phyloP scores from a whole-genome alignment of 176 grass and related monocot genomes.

The Bromus sterilis region DNA sequence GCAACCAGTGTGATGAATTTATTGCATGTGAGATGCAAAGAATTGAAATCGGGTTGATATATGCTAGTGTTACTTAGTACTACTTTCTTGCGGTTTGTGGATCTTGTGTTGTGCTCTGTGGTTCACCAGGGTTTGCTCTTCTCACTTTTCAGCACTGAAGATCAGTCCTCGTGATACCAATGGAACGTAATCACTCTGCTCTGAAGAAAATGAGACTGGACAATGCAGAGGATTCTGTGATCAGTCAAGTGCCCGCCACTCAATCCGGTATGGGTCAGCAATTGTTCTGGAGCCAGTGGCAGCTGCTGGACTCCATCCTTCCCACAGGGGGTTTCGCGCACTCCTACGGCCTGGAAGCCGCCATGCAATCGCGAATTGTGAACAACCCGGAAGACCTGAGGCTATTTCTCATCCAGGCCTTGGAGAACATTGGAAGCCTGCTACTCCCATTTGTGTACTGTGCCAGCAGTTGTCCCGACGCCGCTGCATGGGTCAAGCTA shows the following conservation, averaged over 20 bases:
- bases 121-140: not conserved
- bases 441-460: conserved; percentile 66
- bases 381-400: conserved; percentile 43
- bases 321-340: conserved; percentile 84
- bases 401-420: conserved; percentile 50
- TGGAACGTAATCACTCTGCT: conserved; percentile 7
- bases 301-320: conserved; percentile 80
- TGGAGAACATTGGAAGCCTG: conserved; percentile 71
- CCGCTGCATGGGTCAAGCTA: conserved; percentile 36
- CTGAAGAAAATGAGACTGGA: conserved; percentile 8
- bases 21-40: not conserved
- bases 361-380: conserved; percentile 63
- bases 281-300: conserved; percentile 76
- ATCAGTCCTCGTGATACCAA: not conserved
- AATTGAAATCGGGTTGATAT: not conserved
- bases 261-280: not conserved
- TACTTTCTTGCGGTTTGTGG: not conserved
- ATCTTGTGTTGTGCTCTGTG: not conserved
- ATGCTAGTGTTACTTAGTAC: not conserved
- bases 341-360: conserved; percentile 70
- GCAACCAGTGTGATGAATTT: not conserved
- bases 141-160: conserved; percentile 17
- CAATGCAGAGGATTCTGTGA: not conserved
- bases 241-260: not conserved
- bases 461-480: conserved; percentile 43